Evolutionary conservation across 129 eudicot species (phyloP).

Genomic region (Chrysanthemum lavandulifolium): DNA sequence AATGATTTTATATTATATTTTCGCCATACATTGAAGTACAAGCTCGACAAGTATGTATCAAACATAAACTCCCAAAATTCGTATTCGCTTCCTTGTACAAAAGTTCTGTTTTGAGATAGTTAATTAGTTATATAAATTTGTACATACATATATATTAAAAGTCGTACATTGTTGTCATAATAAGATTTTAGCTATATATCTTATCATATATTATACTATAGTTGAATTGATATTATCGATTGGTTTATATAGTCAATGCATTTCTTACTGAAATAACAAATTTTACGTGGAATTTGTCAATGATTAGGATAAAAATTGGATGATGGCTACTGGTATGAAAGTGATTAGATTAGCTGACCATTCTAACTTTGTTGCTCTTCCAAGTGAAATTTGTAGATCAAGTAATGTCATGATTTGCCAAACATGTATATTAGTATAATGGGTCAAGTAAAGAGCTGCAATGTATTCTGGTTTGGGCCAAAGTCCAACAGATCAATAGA

Average conservation of each 20-base stretch:
- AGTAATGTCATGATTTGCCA: no score
- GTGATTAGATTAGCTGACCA: conserved; percentile 24
- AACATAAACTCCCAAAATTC: not conserved
- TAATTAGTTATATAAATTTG: not conserved
- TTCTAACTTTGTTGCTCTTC: conserved; percentile 17
- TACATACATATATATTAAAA: conserved; percentile 9
- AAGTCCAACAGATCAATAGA: no score
- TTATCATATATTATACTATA: no score
- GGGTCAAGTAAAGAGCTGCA: no score
- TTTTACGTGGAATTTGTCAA: conserved; percentile 8
- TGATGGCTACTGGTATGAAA: conserved; percentile 9
- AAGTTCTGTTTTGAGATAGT: conserved; percentile 2
- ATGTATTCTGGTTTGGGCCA: no score
- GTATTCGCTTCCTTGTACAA: not conserved
- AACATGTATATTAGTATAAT: no score
- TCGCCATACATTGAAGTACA: not conserved
- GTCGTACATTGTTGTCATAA: not conserved
- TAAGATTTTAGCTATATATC: not conserved
- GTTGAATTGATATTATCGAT: no score
- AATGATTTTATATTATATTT: not conserved
- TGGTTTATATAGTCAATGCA: no score
- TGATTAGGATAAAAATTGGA: conserved; percentile 21
- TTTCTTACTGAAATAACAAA: not conserved
- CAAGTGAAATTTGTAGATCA: not conserved
- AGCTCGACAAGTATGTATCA: not conserved